Base-by-base conservation (phyloP, 148 eudicot species). In the Rhododendron henanense region DNA sequence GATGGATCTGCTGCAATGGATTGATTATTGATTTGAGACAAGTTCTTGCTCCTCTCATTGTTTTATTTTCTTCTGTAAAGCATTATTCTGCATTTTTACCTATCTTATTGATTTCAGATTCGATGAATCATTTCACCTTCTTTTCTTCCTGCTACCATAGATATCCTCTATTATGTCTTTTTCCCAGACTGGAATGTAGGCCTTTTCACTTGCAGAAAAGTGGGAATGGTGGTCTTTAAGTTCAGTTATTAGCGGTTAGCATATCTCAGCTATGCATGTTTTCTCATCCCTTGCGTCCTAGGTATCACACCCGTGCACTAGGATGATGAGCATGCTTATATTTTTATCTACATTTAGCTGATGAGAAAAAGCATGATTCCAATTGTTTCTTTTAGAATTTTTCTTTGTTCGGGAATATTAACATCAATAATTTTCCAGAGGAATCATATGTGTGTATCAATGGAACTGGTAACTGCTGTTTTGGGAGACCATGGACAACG, bases 401-500 rank as follows among this genome's bases (percentile, higher is more conserved):
- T 78, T 33, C 3, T 57, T 33, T 8, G 28, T 41, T 33, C 1
- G 6, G 2, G 69, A 10, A 25, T 9, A 78, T 14, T 13, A 15
- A 53, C 28, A 25, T 61, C 14, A 35, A 51, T 88, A 83, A 83
- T 7, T 44, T 88, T 88, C 79, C 90, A 97, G 99, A 90, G 85
- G 65, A 93, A 90, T 79, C 94, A 91, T 74, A 93, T 95, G 92
- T 95, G 97, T 87, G 82, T 95, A 87, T 93, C 99, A 78, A 97
- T 97, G 99, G 99, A 97, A 91, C 89, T 97, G 86, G 99, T 97
- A 45, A 97, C 99, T 85, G 99, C 99, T 90, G 98, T 97, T 82
- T 84, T 97, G 83, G 99, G 98, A 85, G 99, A 97, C 85, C 99
- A 97, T 83, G 99, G 99, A 87, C 99, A 97, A 87, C 95, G 99